Evolutionary conservation across 768 basidiomycete genomes (phyloP).

Genomic region (Calocybe indica): DNA sequence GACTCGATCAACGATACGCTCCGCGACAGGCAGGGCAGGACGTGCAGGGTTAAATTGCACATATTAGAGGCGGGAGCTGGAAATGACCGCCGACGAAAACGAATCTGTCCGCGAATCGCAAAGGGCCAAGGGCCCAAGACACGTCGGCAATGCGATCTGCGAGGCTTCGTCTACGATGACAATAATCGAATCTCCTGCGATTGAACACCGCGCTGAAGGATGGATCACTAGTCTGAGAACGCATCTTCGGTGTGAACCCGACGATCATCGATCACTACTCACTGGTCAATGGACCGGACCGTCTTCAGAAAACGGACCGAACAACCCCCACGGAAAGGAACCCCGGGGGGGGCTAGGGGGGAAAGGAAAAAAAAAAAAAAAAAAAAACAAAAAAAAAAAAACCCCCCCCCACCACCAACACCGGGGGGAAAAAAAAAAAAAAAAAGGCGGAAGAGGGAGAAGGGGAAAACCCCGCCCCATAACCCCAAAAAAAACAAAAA

Average conservation of each 20-base stretch:
- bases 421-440: no score
- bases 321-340: no score
- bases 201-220: conserved; percentile 70
- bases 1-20: conserved; percentile 75
- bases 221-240: background rate
- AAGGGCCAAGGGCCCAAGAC: conserved; percentile 63
- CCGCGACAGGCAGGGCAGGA: conserved; percentile 59
- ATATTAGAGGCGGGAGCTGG: conserved; percentile 90
- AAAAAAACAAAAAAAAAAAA: no score
- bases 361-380: no score
- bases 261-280: conserved; percentile 21
- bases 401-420: no score
- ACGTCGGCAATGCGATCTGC: conserved; percentile 94
- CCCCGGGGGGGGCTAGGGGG: no score
- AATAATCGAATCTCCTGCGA: conserved; percentile 86
- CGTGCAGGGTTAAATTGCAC: conserved; percentile 36
- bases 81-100: conserved; percentile 96
- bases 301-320: conserved; percentile 98
- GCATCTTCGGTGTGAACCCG: background rate
- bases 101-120: conserved; percentile 86
- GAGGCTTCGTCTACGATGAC: conserved; percentile 98
- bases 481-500: no score
- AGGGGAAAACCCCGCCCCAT: no score
- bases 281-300: conserved; percentile 93
- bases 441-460: no score